Base-by-base conservation (phyloP, 768 basidiomycete genomes). In the Pholiota microspora region DNA sequence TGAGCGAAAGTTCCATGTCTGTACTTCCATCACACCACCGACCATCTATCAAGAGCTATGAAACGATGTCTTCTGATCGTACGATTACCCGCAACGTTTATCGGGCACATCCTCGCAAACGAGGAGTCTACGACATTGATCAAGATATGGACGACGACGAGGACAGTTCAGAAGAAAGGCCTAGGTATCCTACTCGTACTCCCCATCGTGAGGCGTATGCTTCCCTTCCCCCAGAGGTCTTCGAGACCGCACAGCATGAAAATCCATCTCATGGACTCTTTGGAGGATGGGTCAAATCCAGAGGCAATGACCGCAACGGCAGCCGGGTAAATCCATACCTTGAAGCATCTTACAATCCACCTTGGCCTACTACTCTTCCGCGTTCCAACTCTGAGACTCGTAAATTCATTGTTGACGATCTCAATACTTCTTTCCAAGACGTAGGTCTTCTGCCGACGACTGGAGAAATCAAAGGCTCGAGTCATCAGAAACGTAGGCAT, bases 381-480 rank as follows among this genome's bases (percentile, higher is more conserved):
- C 80, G 88, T 40, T 77, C 77, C 42, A 80, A 82, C 65, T 81
- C 84, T 53, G 89, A 92, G 64, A 81, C 84, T 56, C 79, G 83
- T 10, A 81, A 85, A 62, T 79, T 82, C 46, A 82, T 86, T 24
- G 82, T 90, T 50, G 79, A 81, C 52, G 86, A 84, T 59, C 69
- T 93, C 24, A 85, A 85, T 57, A 79, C 79, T 56, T 89, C 88
- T 2, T 92, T 93, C 73, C 83, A 84, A 67, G 88, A 88, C 50
- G 90, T 92, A 23, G 90, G 90, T 3, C 67, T 93, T 13, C 67
- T 92, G 15, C 89, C 89, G 15, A 78, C 85, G 1, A 76, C 69
- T 12, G 72, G 70, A 27, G 72, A 69, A 54, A 60, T 67, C 15
- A 65, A 62, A 42, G 49, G 54, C 28, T 60, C 64, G 7, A 53